phyloP scores from a whole-genome alignment of 176 grass and related monocot genomes.

The Carex cristatella region DNA sequence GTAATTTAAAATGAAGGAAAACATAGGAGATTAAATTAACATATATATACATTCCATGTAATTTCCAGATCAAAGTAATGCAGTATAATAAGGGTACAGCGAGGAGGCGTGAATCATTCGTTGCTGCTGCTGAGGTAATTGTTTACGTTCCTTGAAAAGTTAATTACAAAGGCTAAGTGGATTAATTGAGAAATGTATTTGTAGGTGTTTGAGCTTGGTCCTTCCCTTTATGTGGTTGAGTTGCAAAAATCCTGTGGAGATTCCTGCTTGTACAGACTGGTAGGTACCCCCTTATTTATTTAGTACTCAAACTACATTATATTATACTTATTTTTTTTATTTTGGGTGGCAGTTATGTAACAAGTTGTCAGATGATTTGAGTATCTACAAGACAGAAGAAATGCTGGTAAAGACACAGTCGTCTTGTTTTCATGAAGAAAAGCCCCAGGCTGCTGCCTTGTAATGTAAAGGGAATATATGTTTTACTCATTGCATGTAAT shows the following conservation, averaged over 20 bases:
- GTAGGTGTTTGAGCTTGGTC: slow-evolving; percentile 78
- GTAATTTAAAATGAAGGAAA: not conserved
- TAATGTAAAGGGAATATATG: not conserved
- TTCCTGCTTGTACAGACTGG: slow-evolving; percentile 59
- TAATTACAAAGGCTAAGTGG: not conserved
- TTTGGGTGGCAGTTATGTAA: slow-evolving; percentile 48
- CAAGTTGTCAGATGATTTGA: slow-evolving; percentile 47
- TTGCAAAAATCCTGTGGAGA: slow-evolving; percentile 70
- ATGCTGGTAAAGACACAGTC: slow-evolving; percentile 14
- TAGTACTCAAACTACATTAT: not conserved
- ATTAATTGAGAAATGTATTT: not conserved
- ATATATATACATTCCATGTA: not conserved
- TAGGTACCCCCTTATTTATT: slow-evolving; percentile 8
- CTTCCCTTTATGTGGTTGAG: slow-evolving; percentile 68
- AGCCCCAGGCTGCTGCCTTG: slow-evolving; percentile 19
- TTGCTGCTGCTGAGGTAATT: slow-evolving; percentile 49
- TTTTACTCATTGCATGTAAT: not conserved
- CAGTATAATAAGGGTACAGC: slow-evolving; percentile 18
- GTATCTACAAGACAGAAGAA: slow-evolving; percentile 37
- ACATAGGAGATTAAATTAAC: slow-evolving; percentile 5
- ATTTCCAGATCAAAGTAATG: slow-evolving; percentile 56
- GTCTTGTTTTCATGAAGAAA: slow-evolving; percentile 18
- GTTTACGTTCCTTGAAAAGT: not conserved
- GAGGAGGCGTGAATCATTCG: slow-evolving; percentile 32
- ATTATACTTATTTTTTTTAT: not conserved